phyloP scores from a whole-genome alignment of 2,329 filamentous ascomycete species.

The Penicillium brevicompactum region DNA sequence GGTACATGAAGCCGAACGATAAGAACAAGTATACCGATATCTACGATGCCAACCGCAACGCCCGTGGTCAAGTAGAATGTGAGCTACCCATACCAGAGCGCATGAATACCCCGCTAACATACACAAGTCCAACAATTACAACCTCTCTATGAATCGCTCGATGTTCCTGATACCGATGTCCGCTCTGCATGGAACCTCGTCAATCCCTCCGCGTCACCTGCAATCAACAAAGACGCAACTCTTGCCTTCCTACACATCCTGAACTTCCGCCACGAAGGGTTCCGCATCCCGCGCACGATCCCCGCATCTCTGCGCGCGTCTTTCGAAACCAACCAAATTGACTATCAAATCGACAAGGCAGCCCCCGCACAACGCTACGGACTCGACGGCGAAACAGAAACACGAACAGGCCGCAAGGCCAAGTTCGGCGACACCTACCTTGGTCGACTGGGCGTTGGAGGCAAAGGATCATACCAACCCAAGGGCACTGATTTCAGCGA shows the following conservation, averaged over 20 bases:
- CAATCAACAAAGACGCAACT: constrained; percentile 91
- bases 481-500: constrained; percentile 87
- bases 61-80: constrained; percentile 82
- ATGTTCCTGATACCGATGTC: constrained; percentile 75
- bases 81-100: constrained; percentile 37
- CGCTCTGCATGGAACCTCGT: constrained; percentile 96
- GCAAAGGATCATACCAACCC: constrained; percentile 75
- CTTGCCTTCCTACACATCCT: constrained; percentile 96
- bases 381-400: constrained; percentile 74
- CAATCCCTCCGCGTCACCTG: constrained; percentile 80
- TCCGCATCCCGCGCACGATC: constrained; percentile 86
- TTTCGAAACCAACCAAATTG: constrained; percentile 95
- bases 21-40: constrained; percentile 96
- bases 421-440: constrained; percentile 98
- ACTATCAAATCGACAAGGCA: constrained; percentile 86
- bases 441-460: constrained; percentile 76
- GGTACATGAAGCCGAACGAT: constrained; percentile 95
- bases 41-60: constrained; percentile 87
- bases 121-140: constrained; percentile 71
- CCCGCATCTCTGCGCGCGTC: constrained; percentile 86
- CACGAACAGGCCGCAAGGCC: constrained; percentile 83
- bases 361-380: constrained; percentile 76
- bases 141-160: constrained; percentile 73
- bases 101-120: constrained; percentile 18
- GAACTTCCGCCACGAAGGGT: constrained; percentile 93